These are phyloP conservation scores for Colletotrichum plurivorum DNA, from an alignment of 2,329 filamentous ascomycete genomes.

Conservation along the genomic window DNA sequence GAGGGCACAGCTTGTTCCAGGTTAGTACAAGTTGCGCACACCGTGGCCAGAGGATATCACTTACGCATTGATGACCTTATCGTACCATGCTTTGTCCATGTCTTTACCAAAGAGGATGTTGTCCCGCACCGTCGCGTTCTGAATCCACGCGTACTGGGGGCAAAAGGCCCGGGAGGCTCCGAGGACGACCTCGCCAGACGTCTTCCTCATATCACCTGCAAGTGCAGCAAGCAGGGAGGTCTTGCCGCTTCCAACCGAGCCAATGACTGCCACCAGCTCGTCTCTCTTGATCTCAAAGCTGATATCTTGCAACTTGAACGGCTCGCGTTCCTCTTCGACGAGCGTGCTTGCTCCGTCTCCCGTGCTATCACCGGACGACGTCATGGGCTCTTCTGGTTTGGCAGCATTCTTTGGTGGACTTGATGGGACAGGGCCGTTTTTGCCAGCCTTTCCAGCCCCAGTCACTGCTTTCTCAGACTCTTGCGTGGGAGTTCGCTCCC, in stretches of 20 bases:
- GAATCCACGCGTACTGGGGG: conserved; percentile 98
- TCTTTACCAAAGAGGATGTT: conserved; percentile 94
- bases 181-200: conserved; percentile 78
- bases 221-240: conserved; percentile 89
- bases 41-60: conserved; percentile 44
- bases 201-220: conserved; percentile 94
- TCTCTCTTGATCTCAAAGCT: conserved; percentile 79
- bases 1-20: conserved; percentile 77
- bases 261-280: conserved; percentile 88
- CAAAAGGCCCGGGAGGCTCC: conserved; percentile 90
- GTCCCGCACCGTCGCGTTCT: conserved; percentile 87
- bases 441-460: conserved; percentile 59
- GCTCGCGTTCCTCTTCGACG: conserved; percentile 72
- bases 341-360: conserved; percentile 69
- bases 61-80: conserved; percentile 83
- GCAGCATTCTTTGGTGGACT: conserved; percentile 47
- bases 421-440: conserved; percentile 51
- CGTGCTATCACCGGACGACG: conserved; percentile 59
- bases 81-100: conserved; percentile 83
- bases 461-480: conserved; percentile 63
- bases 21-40: conserved; percentile 19
- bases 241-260: conserved; percentile 91
- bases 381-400: conserved; percentile 51
- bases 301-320: conserved; percentile 80
- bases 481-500: conserved; percentile 78